Evolutionary conservation across 805 yeast species (phyloP).

Genomic region (Candida patagonica): DNA sequence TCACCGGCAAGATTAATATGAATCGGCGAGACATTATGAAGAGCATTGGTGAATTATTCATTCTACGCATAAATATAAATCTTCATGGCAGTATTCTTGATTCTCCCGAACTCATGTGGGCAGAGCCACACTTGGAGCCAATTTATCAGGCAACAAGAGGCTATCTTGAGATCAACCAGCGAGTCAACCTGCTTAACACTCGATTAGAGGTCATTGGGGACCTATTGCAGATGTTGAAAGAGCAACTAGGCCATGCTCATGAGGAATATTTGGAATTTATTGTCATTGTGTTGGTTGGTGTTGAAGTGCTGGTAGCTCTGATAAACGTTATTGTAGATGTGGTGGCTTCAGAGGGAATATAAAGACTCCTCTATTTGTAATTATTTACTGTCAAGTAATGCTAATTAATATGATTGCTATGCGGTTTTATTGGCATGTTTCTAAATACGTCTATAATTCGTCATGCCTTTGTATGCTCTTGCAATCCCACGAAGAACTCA

Average conservation of each 20-base stretch:
- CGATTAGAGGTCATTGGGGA: conserved; percentile 90
- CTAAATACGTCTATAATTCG: neutral
- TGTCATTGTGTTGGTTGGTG: conserved; percentile 83
- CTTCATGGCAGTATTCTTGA: conserved; percentile 60
- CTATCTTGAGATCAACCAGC: conserved; percentile 86
- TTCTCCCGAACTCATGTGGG: conserved; percentile 98
- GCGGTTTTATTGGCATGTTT: neutral
- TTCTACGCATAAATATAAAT: conserved; percentile 42
- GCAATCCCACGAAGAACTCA: conserved; percentile 15
- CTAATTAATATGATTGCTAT: too few relatives aligned
- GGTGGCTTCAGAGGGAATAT: conserved; percentile 2
- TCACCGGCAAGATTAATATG: conserved; percentile 92
- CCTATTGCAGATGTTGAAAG: conserved; percentile 89
- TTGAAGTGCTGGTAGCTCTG: conserved; percentile 82
- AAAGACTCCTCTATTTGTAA: neutral
- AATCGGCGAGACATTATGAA: conserved; percentile 92
- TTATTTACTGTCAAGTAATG: neutral
- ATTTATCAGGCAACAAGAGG: conserved; percentile 96
- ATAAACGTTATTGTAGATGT: conserved; percentile 46
- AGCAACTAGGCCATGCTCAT: conserved; percentile 91
- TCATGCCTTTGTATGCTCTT: neutral
- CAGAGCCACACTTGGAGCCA: conserved; percentile 96
- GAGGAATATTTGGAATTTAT: conserved; percentile 83
- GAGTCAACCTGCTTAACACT: conserved; percentile 84
- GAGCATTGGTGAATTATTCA: conserved; percentile 91